Base-by-base conservation (phyloP, 2,329 filamentous ascomycete species). In the Bipolaris oryzae region DNA sequence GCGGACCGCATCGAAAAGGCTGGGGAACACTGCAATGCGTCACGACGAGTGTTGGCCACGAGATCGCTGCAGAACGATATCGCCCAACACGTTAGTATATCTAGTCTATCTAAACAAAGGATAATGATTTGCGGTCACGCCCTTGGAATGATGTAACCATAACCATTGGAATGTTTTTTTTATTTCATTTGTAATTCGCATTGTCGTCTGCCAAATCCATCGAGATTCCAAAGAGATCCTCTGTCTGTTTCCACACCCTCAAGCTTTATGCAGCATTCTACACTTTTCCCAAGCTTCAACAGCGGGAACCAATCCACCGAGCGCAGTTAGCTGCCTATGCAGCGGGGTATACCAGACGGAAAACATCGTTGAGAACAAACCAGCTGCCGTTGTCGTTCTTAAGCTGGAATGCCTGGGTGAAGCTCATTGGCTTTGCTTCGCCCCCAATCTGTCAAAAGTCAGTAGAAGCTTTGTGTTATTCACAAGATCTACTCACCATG, bases 291-390 rank as follows among this genome's bases (percentile, higher is more conserved):
- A 15, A 18, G 25, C 15, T 20, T 46, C 15, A n/a, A 9, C 18
- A 9, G 28, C 20, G 20, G 37, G 23, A 33, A 21, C 11, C 25
- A 37, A 33, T 34, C 38, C 43, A 23, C 20, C 21, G 13, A 28
- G 7, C 6, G 25, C 31, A 37, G 49, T 35, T 38, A 28, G 10
- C 42, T 38, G 47, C 55, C 62, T 75, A 77, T 57, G 72, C 68
- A 56, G 74, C 79, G 43, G 79, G 76, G 79, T 90, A 94, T 68
- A 96, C 85, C 61, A 98, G 86, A 80, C 91, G 91, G 87, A 98
- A 98, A 76, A 98, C 81, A 78, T 98, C 94, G 83, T 98, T 97
- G 82, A 88, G 89, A 75, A 98, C 90, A 77, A 86, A 97, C 79
- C 84, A 87, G 68, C 87, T 89, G 48, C 71, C 66, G 53, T 92